Evolutionary conservation across 2,329 filamentous ascomycete species (phyloP).

Genomic region (Phialophora expanda): DNA sequence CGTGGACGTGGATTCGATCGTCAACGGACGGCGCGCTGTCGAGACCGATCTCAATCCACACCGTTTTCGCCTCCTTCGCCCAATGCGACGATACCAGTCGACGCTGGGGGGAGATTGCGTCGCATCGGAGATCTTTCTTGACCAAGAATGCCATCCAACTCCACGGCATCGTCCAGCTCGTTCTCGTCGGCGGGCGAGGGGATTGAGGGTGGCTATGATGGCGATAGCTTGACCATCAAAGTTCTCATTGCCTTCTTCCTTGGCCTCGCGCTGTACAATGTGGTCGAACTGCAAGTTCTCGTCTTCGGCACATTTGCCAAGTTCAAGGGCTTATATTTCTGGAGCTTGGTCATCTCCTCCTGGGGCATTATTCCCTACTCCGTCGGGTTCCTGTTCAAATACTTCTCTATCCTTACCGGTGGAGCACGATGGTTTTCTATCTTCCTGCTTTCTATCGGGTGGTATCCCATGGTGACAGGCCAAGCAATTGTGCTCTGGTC

Average conservation of each 20-base stretch:
- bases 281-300: conserved; percentile 55
- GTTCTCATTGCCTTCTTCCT: conserved; percentile 55
- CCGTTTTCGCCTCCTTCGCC: background rate
- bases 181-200: conserved; percentile 27
- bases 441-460: conserved; percentile 53
- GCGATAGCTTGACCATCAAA: conserved; percentile 46
- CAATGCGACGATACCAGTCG: background rate
- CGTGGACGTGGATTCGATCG: background rate
- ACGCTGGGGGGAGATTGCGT: background rate
- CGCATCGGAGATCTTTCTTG: background rate
- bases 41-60: background rate
- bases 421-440: conserved; percentile 46
- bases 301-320: conserved; percentile 56
- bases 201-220: conserved; percentile 36
- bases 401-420: conserved; percentile 47
- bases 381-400: conserved; percentile 56
- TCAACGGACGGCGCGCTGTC: background rate
- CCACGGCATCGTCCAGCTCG: conserved; percentile 26
- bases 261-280: conserved; percentile 57
- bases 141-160: conserved; percentile 22
- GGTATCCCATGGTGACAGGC: conserved; percentile 56
- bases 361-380: conserved; percentile 54
- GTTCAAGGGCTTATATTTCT: conserved; percentile 57
- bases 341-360: conserved; percentile 53
- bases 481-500: conserved; percentile 58